Base-by-base conservation (phyloP, 306 rosid genomes). In the Quercus mongolica region DNA sequence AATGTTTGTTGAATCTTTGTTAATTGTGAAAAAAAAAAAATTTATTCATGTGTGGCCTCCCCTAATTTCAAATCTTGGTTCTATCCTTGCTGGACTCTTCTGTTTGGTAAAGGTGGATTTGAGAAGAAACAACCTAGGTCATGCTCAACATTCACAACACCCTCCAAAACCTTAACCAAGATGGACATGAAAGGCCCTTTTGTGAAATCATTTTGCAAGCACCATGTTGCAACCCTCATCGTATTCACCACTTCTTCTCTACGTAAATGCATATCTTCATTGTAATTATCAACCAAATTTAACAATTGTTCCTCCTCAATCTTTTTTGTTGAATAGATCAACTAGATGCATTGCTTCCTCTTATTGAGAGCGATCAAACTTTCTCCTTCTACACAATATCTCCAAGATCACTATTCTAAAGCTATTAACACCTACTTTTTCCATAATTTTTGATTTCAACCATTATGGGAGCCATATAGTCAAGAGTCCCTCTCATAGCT, bases 201-300 rank as follows among this genome's bases (percentile, higher is more conserved):
- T 23, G 62, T 12, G 28, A 9, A 73, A 26, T 73, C 44, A 49
- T 9, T 54, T 51, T 73, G 76, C 46, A 72, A 52, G 23, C 76
- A 72, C 76, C 49, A 51, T 21, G 76, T 33, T 17, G 63, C 76
- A 7, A 73, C 14, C n/a, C 28, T 73, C 63, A 73, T 73, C 49
- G 26, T 49, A 6, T 23, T 54, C 17, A 73, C 20, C 14, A 73
- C 76, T 52, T 73, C 76, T 52, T 1, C 21, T n/a, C 30, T 44
- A 51, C 17, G 33, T 51, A 13, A 0, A 4, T 18, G 59, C 63
- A 51, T 52, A 28, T 64, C 70, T 21, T 20, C 33, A 64, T 26
- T 21, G 35, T 64, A 21, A 25, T 25, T 46, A 52, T 54, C 76
- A 25, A 54, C 30, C 1, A 54, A 33, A 54, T 49, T 61, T 12